These are phyloP conservation scores for Saccharomyces paradoxus DNA, from an alignment of 805 yeast genomes.

Conservation along the genomic window DNA sequence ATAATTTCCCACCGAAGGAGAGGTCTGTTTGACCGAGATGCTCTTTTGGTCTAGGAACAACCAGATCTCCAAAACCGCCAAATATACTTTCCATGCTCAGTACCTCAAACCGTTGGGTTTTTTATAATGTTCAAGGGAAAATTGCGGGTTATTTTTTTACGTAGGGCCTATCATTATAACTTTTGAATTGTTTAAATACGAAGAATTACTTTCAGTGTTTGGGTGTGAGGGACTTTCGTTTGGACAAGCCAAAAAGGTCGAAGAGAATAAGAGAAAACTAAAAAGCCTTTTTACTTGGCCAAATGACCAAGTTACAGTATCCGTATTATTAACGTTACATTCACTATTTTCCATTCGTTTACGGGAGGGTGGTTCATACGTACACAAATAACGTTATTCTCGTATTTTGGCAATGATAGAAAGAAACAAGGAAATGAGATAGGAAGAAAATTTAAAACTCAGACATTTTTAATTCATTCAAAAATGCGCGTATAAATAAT, in stretches of 20 bases:
- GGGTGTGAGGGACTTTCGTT: background rate
- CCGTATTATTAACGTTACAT: background rate
- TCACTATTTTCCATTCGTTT: background rate
- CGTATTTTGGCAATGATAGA: background rate
- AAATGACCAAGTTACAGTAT: background rate
- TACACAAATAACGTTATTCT: background rate
- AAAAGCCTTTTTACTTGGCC: background rate
- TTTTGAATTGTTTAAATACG: background rate
- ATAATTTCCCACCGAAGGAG: constrained; percentile 34
- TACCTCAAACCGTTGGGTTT: background rate
- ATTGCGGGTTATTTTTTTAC: background rate
- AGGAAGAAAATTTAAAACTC: background rate
- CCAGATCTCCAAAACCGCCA: constrained; percentile 11
- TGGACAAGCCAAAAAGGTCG: background rate
- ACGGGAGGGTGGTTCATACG: background rate
- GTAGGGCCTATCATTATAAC: background rate
- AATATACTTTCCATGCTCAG: constrained; percentile 11
- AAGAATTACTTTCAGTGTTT: background rate
- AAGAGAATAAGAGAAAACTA: background rate
- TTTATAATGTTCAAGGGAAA: background rate
- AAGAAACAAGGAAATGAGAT: background rate
- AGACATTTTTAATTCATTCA: background rate
- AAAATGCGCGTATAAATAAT: background rate
- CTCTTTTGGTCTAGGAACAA: constrained; percentile 11
- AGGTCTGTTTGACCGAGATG: constrained; percentile 35